Percentiles rank a stretch among this genome's conserved stretches.
These are phyloP conservation scores for Bipolaris victoriae DNA, from an alignment of 2,329 filamentous ascomycete genomes.

Conservation along the genomic window DNA sequence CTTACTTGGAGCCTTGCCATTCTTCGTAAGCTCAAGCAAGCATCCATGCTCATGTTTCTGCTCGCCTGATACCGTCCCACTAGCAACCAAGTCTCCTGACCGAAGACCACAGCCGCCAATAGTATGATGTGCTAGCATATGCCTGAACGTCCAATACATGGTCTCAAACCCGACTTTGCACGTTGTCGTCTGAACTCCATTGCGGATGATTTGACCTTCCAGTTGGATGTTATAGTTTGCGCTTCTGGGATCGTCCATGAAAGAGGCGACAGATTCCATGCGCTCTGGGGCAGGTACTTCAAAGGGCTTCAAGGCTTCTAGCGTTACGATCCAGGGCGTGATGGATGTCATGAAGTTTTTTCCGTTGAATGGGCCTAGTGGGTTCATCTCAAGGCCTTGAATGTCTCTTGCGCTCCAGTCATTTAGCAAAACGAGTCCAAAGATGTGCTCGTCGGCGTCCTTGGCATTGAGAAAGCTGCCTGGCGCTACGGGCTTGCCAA, in stretches of 20 bases:
- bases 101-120: conserved; percentile 51
- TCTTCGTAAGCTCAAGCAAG: conserved; percentile 51
- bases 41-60: conserved; percentile 50
- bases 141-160: conserved; percentile 56
- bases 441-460: conserved; percentile 61
- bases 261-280: conserved; percentile 29
- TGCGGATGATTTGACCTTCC: conserved; percentile 28
- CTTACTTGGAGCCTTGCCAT: conserved; percentile 40
- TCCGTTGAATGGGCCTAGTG: conserved; percentile 65
- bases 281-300: conserved; percentile 29
- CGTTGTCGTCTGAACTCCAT: conserved; percentile 24
- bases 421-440: conserved; percentile 67
- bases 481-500: conserved; percentile 50
- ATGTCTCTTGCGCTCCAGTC: conserved; percentile 70
- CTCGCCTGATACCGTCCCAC: conserved; percentile 53
- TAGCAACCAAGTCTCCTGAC: conserved; percentile 53
- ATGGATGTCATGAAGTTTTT: conserved; percentile 67
- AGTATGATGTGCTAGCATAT: conserved; percentile 54
- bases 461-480: conserved; percentile 50
- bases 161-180: conserved; percentile 46
- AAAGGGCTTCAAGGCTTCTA: conserved; percentile 61
- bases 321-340: conserved; percentile 66
- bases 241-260: conserved; percentile 32
- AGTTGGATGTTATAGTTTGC: conserved; percentile 38
- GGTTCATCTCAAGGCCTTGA: conserved; percentile 66